phyloP scores from a whole-genome alignment of 768 basidiomycete species.

The Podaxis carcinomalis region DNA sequence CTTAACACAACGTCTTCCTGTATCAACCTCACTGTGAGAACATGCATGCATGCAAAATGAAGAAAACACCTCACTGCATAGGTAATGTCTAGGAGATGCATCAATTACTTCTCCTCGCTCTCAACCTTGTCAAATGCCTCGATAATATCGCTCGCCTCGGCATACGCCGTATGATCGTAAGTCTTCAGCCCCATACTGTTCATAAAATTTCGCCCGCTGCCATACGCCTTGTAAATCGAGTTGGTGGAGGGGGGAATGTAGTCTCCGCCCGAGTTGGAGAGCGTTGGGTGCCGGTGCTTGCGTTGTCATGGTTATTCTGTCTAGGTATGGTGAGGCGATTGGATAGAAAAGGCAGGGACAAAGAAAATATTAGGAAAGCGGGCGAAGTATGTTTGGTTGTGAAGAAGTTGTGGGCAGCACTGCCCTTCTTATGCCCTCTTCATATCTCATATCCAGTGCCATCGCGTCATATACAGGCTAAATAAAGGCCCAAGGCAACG shows the following conservation, averaged over 20 bases:
- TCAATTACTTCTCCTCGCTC: not conserved
- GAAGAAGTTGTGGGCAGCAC: not conserved
- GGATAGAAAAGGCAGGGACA: not conserved
- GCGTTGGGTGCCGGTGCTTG: not conserved
- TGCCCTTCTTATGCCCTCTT: not conserved
- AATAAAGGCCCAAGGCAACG: not conserved
- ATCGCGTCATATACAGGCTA: not conserved
- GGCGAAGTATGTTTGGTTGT: not conserved
- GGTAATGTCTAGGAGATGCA: not conserved
- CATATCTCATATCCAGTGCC: not conserved
- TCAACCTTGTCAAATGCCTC: not conserved
- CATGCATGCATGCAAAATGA: not conserved
- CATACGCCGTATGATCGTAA: not conserved
- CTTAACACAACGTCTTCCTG: not conserved
- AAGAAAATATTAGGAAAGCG: not conserved
- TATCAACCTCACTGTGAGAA: not conserved
- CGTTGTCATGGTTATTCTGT: not conserved
- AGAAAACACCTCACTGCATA: not conserved
- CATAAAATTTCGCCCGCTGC: not conserved
- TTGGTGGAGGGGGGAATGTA: slow-evolving; percentile 1
- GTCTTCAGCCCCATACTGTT: not conserved
- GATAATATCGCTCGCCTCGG: not conserved
- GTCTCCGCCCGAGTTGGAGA: not conserved
- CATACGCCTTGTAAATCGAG: slow-evolving; percentile 1
- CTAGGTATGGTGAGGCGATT: not conserved